Conservation (phyloP, 768 basidiomycete species). For the Dioszegia crocea region DNA sequence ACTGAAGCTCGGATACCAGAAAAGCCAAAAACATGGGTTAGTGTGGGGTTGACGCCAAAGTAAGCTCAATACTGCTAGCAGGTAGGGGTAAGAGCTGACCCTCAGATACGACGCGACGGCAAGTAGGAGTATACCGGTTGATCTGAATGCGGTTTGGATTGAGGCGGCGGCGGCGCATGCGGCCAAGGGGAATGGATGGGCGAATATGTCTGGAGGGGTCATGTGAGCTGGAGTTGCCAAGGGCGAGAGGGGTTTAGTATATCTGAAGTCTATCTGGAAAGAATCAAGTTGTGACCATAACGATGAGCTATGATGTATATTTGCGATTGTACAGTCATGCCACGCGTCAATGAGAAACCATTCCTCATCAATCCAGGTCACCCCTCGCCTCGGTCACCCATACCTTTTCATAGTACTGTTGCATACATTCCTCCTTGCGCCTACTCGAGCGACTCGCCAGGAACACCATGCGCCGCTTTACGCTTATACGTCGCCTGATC, state of each 20-base stretch:
- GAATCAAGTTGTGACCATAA: too few relatives aligned
- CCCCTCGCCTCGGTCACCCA: too few relatives aligned
- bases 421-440: too few relatives aligned
- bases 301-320: too few relatives aligned
- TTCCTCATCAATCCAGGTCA: too few relatives aligned
- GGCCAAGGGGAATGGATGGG: neutral
- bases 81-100: neutral
- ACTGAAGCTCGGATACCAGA: constrained; percentile 2
- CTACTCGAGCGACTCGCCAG: constrained; percentile 27
- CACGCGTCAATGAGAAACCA: too few relatives aligned
- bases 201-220: neutral
- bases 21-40: constrained; percentile 8
- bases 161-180: neutral
- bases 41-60: constrained; percentile 5
- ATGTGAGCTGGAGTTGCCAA: neutral
- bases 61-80: neutral
- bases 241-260: neutral
- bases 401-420: too few relatives aligned
- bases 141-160: neutral
- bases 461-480: constrained; percentile 50
- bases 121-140: neutral
- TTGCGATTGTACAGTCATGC: too few relatives aligned
- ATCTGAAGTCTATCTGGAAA: too few relatives aligned
- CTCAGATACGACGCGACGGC: neutral
- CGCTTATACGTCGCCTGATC: constrained; percentile 50